Conservation (phyloP, 106 monocot species). For the Phalaenopsis aphrodite region DNA sequence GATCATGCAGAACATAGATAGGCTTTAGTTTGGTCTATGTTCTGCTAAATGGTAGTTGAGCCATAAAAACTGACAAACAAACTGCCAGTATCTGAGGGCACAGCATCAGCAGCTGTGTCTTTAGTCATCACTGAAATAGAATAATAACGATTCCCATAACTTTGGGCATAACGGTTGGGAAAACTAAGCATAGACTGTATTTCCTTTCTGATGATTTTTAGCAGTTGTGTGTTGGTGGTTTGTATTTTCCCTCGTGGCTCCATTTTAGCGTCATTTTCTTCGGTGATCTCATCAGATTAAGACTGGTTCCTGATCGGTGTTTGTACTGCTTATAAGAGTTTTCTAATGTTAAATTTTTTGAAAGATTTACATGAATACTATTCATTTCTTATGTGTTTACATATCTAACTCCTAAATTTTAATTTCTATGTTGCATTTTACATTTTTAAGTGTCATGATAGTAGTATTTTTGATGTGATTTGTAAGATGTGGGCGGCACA, state of each 20-base stretch:
- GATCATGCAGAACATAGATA: too few species aligned
- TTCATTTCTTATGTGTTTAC: too few species aligned
- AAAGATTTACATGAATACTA: too few species aligned
- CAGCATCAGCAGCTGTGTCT: constrained; percentile 10
- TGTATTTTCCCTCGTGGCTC: constrained; percentile 4
- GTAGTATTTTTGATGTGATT: too few species aligned
- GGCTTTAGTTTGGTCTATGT: background rate
- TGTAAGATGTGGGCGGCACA: too few species aligned
- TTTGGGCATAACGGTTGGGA: constrained; percentile 67
- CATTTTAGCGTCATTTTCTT: background rate
- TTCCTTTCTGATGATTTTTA: constrained; percentile 9
- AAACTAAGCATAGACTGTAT: constrained; percentile 17
- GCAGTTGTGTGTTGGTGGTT: constrained; percentile 6
- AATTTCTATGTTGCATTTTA: too few species aligned
- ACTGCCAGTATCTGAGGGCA: constrained; percentile 8
- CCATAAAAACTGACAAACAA: constrained; percentile 8
- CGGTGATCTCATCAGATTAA: background rate
- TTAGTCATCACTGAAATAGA: constrained; percentile 8
- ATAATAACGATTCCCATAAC: constrained; percentile 27
- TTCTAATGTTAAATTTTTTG: background rate
- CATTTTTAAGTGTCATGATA: too few species aligned
- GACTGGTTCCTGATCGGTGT: constrained; percentile 6
- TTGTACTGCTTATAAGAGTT: constrained; percentile 11
- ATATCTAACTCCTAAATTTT: too few species aligned
- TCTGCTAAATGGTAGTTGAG: constrained; percentile 11